Percentiles rank a stretch among this genome's conserved stretches.
Evolutionary conservation across 164 flowering plant species (phyloP).

Genomic region (Tetrastigma voinierianum): DNA sequence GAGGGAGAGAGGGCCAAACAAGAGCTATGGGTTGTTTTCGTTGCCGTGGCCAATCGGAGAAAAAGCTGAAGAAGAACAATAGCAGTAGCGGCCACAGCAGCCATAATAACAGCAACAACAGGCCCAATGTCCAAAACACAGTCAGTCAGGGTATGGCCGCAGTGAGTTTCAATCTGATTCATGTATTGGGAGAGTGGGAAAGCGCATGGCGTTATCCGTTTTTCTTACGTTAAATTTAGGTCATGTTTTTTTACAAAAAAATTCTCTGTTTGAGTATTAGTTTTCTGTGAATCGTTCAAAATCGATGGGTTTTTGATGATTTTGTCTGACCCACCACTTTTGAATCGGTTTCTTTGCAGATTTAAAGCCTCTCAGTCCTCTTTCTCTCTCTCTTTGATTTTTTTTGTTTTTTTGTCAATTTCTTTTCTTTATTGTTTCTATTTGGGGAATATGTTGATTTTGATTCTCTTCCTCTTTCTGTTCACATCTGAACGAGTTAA

Average conservation of each 20-base stretch:
- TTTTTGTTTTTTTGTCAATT: not conserved
- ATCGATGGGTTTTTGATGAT: not conserved
- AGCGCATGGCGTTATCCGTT: too few species aligned
- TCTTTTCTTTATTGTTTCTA: not conserved
- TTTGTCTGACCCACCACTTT: not conserved
- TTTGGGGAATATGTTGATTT: not conserved
- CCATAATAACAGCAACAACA: constrained; percentile 6
- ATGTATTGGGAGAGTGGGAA: too few species aligned
- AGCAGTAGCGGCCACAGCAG: constrained; percentile 3
- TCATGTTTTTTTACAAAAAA: too few species aligned
- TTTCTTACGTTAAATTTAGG: too few species aligned
- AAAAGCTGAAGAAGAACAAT: constrained; percentile 10
- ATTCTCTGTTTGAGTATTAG: not conserved
- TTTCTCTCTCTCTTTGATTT: not conserved
- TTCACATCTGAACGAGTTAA: too few species aligned
- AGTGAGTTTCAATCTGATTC: too few species aligned
- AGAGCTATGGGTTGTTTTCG: constrained; percentile 46
- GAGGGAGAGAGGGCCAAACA: constrained; percentile 1
- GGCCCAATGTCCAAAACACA: constrained; percentile 14
- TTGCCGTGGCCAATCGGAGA: constrained; percentile 26
- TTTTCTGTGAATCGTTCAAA: not conserved
- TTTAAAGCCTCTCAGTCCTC: not conserved
- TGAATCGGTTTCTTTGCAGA: not conserved
- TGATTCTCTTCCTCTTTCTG: too few species aligned
- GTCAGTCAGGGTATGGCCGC: constrained; percentile 21